phyloP scores from a whole-genome alignment of 2,329 filamentous ascomycete species.

The Meredithiella fracta region DNA sequence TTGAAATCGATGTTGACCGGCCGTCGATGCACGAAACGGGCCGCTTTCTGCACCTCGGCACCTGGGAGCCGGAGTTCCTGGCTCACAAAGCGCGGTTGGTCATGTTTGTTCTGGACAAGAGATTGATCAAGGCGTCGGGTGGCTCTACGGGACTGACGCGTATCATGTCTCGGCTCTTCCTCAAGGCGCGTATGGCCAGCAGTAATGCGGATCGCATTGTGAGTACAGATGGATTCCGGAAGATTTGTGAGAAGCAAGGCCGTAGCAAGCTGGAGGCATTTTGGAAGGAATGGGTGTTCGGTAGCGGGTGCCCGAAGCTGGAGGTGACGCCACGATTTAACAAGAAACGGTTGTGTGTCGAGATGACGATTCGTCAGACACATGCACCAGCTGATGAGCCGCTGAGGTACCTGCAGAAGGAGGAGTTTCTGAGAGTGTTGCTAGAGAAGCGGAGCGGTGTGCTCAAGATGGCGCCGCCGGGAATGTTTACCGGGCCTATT shows the following conservation, averaged over 20 bases:
- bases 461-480: constrained; percentile 51
- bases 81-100: constrained; percentile 78
- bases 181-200: constrained; percentile 58
- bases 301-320: constrained; percentile 78
- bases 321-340: constrained; percentile 82
- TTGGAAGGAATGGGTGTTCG: constrained; percentile 84
- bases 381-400: constrained; percentile 30
- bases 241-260: constrained; percentile 72
- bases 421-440: constrained; percentile 68
- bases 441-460: constrained; percentile 62
- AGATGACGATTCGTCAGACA: constrained; percentile 72
- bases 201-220: constrained; percentile 53
- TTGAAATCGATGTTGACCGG: constrained; percentile 63
- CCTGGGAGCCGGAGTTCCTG: constrained; percentile 81
- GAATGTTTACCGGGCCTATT: constrained; percentile 89
- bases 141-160: constrained; percentile 69
- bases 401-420: constrained; percentile 37
- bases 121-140: constrained; percentile 67
- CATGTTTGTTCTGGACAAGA: constrained; percentile 81
- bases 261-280: constrained; percentile 78
- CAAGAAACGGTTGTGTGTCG: constrained; percentile 90
- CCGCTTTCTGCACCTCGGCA: constrained; percentile 57
- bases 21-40: constrained; percentile 74
- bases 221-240: constrained; percentile 59
- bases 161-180: constrained; percentile 71